Evolutionary conservation across 805 yeast species (phyloP), one percentile per base, ranked within the genome.

Genomic region (Candida berthetii): DNA sequence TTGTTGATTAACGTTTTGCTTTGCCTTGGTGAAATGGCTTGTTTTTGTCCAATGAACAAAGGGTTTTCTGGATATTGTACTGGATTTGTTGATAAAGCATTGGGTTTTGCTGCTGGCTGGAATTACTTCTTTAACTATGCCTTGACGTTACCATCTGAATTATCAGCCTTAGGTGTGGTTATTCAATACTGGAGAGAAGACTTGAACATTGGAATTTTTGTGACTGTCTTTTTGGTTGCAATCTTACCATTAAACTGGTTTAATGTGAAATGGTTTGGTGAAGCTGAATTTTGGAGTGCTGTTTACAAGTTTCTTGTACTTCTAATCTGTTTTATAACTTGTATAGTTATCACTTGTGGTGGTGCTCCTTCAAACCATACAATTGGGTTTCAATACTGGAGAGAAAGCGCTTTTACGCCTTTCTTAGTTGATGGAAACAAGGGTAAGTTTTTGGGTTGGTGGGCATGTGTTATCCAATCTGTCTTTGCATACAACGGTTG

Each of bases 21-120:
- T 19, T 54, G 74, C 4, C 61, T 76, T 39, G 82, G 81, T 22
- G 83, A 78, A 60, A 66, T 80, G 47, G 80, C 82, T n/a, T 62
- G 74, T 6, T 71, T 63, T 48, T 39, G 42, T 11, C 49, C 56
- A 22, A 57, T 70, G 32, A 71, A 74, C 8, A 61, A 69, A 47
- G 69, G 66, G 45, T 74, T 73, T 15, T 68, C 70, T 46, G 73
- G 45, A 67, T 76, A 73, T 48, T 73, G 77, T n/a, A 46, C 57
- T 36, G 62, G 69, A 45, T 71, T 76, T 49, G 58, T 77, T 19
- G 82, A 77, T 50, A 72, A 68, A 20, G 69, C 76, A 3, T 52
- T 72, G 20, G 76, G 77, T 7, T 78, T 78, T 54, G 74, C 82
- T 4, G 68, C 71, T 28, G 77, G 78, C 22, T 71, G 80, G 73